These are phyloP conservation scores for Aspergillus saccharolyticus DNA, from an alignment of 495 filamentous ascomycete genomes.

Conservation along the genomic window DNA sequence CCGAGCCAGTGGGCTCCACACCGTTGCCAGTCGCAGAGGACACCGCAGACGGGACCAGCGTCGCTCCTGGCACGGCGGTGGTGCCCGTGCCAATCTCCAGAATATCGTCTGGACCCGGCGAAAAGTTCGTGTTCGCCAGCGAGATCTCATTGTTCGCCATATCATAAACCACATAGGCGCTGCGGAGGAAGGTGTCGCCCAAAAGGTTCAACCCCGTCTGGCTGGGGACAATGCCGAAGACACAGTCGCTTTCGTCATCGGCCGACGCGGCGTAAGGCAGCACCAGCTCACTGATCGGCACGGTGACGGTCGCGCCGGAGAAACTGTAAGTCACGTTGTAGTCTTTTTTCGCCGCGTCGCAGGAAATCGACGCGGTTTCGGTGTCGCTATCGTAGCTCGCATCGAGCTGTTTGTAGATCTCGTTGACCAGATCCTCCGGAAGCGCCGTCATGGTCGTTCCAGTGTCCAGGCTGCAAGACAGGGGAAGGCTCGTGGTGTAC, in stretches of 20 bases:
- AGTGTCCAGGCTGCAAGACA: slow-evolving; percentile 73
- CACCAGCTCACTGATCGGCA: slow-evolving; percentile 25
- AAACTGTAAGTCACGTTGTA: slow-evolving; percentile 65
- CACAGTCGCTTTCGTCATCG: slow-evolving; percentile 40
- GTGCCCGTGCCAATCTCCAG: slow-evolving; percentile 63
- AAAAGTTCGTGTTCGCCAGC: slow-evolving; percentile 73
- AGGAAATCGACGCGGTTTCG: slow-evolving; percentile 55
- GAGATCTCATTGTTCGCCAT: slow-evolving; percentile 72
- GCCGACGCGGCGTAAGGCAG: slow-evolving; percentile 6
- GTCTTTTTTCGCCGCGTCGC: slow-evolving; percentile 48
- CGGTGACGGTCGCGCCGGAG: slow-evolving; percentile 32
- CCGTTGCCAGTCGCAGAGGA: slow-evolving; percentile 24
- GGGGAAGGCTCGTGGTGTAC: slow-evolving; percentile 47
- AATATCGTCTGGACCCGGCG: slow-evolving; percentile 57
- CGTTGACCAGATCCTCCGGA: slow-evolving; percentile 55
- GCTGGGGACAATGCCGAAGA: slow-evolving; percentile 64
- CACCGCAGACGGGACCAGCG: slow-evolving; percentile 54
- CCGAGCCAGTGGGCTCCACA: not conserved
- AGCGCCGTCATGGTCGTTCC: slow-evolving; percentile 72
- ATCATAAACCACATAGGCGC: slow-evolving; percentile 86
- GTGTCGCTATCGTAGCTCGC: slow-evolving; percentile 51
- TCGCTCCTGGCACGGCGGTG: slow-evolving; percentile 61
- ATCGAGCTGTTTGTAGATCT: slow-evolving; percentile 56
- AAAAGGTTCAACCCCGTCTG: slow-evolving; percentile 56
- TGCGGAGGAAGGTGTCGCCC: slow-evolving; percentile 85